Conservation (phyloP, 169 alveolate species). For the Plasmodium malariae region DNA sequence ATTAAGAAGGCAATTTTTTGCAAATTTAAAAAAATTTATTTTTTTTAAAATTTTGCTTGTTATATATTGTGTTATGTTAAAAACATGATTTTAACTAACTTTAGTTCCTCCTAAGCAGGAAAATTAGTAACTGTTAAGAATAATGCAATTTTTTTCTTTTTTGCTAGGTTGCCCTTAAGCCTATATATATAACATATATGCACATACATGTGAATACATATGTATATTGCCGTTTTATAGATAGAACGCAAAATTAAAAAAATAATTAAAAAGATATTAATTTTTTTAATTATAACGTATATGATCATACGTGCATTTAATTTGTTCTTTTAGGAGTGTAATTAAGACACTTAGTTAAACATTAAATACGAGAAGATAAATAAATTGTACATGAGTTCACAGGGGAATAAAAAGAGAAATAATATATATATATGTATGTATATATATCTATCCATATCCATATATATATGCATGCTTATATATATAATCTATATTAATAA, state of each 20-base stretch:
- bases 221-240: background rate
- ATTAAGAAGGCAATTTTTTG: conserved; percentile 51
- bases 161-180: background rate
- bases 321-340: background rate
- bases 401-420: background rate
- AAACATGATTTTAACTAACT: background rate
- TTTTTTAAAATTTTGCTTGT: conserved; percentile 14
- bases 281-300: background rate
- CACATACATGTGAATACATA: background rate
- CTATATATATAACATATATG: conserved; percentile 6
- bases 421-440: background rate
- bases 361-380: background rate
- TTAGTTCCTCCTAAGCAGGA: background rate
- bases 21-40: background rate
- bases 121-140: background rate
- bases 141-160: conserved; percentile 9
- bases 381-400: background rate
- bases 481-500: background rate
- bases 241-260: conserved; percentile 3
- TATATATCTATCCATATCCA: background rate
- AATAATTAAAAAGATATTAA: background rate
- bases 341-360: background rate
- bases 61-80: conserved; percentile 7
- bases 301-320: background rate
- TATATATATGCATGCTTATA: background rate